Conservation (phyloP, 2,329 filamentous ascomycete species). For the Elsinoe fawcettii region DNA sequence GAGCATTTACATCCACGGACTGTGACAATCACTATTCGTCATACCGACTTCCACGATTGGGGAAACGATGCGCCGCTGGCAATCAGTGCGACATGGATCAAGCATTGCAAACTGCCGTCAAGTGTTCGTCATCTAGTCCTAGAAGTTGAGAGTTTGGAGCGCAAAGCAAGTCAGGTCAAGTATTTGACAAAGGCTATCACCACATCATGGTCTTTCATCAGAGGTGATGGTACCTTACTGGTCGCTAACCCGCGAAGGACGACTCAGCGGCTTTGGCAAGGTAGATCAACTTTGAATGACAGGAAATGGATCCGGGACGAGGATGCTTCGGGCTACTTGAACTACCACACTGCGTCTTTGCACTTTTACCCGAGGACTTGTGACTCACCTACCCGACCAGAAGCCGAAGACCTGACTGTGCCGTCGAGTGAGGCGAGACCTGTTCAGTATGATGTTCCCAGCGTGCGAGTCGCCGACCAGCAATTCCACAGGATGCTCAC, state of each 20-base stretch:
- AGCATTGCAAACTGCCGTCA: constrained; percentile 10
- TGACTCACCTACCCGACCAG: neutral
- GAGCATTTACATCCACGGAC: constrained; percentile 20
- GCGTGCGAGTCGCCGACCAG: neutral
- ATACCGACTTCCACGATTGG: constrained; percentile 33
- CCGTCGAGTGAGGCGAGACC: neutral
- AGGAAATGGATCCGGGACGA: constrained; percentile 40
- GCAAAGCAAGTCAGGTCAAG: constrained; percentile 41
- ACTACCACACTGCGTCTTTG: constrained; percentile 40
- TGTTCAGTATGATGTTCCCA: neutral
- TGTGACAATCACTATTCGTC: constrained; percentile 30
- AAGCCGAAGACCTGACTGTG: neutral
- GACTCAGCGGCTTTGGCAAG: constrained; percentile 36
- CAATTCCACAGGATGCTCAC: constrained; percentile 8
- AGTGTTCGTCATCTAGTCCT: constrained; percentile 32
- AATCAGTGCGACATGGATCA: constrained; percentile 24
- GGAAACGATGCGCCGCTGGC: constrained; percentile 25
- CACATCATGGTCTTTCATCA: constrained; percentile 31
- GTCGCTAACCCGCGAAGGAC: constrained; percentile 22
- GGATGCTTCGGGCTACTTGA: constrained; percentile 29
- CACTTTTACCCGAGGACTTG: constrained; percentile 23
- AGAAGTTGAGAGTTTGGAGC: constrained; percentile 43
- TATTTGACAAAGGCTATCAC: constrained; percentile 33
- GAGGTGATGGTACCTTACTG: constrained; percentile 20
- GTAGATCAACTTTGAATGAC: constrained; percentile 36